Conservation (phyloP, 768 basidiomycete genomes). For the Boletellus ananiceps region DNA sequence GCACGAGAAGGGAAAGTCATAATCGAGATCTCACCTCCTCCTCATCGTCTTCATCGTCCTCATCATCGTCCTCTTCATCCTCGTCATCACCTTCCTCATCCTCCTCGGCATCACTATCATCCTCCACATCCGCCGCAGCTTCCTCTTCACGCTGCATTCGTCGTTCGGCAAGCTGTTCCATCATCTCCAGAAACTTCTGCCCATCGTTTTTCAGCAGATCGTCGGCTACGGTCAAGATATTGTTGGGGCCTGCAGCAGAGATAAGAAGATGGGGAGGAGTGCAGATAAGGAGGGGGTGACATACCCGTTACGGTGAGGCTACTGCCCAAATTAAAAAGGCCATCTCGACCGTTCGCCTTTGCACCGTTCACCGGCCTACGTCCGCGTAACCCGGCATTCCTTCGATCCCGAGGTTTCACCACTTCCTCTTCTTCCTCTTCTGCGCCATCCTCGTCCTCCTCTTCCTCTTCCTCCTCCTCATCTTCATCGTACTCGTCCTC, state of each 20-base stretch:
- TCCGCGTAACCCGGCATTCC: conserved; percentile 32
- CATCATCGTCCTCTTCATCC: conserved; percentile 62
- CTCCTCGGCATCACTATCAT: conserved; percentile 57
- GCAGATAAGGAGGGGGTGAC: conserved; percentile 24
- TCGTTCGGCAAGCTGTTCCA: conserved; percentile 96
- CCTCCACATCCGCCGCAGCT: conserved; percentile 55
- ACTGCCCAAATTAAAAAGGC: conserved; percentile 75
- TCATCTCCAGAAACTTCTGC: conserved; percentile 99
- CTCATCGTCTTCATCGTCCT: conserved; percentile 50
- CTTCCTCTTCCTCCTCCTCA: conserved; percentile 65
- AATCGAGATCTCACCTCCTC: conserved; percentile 38
- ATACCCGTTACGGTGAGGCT: conserved; percentile 79
- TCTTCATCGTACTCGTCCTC: conserved; percentile 55
- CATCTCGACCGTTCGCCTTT: conserved; percentile 52
- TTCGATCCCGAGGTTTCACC: conserved; percentile 41
- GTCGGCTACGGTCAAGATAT: conserved; percentile 97
- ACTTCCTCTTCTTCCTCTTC: conserved; percentile 55
- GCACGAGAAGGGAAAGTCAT: conserved; percentile 3
- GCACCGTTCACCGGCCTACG: conserved; percentile 40
- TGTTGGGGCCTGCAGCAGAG: conserved; percentile 62
- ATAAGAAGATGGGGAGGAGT: conserved; percentile 14
- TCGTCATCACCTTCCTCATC: conserved; percentile 58
- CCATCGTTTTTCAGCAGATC: conserved; percentile 98
- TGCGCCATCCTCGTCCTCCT: conserved; percentile 65
- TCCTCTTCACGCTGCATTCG: conserved; percentile 88